Evolutionary conservation across 305 asterid genomes (phyloP).

Genomic region (Plantago coronopus): DNA sequence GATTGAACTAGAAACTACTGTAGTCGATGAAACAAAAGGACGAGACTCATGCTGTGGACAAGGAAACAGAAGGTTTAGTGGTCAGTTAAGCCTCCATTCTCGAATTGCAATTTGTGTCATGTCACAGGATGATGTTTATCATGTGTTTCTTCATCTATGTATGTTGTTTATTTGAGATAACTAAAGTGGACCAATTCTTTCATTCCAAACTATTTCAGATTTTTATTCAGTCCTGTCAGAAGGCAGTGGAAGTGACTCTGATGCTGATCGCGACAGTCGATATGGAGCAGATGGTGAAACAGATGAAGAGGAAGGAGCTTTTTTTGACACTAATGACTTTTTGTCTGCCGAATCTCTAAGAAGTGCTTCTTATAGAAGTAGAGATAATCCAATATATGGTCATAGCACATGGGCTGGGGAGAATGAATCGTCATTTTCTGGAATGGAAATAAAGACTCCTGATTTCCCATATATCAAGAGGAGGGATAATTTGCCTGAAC

Average conservation of each 20-base stretch:
- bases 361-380: constrained; percentile 85
- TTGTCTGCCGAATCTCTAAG: constrained; percentile 77
- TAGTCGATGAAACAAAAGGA: constrained; percentile 95
- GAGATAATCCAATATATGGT: constrained; percentile 58
- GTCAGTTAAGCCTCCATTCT: constrained; percentile 41
- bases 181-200: constrained; percentile 6
- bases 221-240: constrained; percentile 95
- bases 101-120: constrained; percentile 10
- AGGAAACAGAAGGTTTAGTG: constrained; percentile 93
- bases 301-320: constrained; percentile 80
- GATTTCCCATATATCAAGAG: constrained; percentile 70
- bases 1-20: constrained; percentile 96
- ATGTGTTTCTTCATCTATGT: constrained; percentile 7
- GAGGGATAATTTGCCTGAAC: constrained; percentile 84
- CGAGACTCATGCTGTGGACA: constrained; percentile 89
- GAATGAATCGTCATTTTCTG: constrained; percentile 53
- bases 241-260: constrained; percentile 91
- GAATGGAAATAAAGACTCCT: constrained; percentile 49
- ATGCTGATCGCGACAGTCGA: constrained; percentile 78
- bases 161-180: constrained; percentile 13
- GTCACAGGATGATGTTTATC: constrained; percentile 9
- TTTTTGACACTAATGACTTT: constrained; percentile 87
- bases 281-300: constrained; percentile 80
- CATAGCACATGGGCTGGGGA: constrained; percentile 55
- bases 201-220: constrained; percentile 43